Conservation (phyloP, 768 basidiomycete species). For the Leccinum barrowsii region DNA sequence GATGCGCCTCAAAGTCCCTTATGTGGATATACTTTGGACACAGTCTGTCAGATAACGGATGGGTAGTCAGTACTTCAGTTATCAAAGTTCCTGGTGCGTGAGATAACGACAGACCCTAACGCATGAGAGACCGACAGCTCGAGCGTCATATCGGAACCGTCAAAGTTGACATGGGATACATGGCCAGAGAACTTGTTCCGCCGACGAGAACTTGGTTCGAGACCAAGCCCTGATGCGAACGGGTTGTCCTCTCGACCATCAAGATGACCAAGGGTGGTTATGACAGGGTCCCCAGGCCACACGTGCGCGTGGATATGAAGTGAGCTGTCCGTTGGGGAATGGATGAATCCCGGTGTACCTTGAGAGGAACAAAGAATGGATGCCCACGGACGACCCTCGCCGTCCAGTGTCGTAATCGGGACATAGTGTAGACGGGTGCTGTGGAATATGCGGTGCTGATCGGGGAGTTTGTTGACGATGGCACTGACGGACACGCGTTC, state of each 20-base stretch:
- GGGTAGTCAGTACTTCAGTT: not conserved
- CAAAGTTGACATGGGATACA: constrained; percentile 32
- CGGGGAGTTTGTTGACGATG: constrained; percentile 25
- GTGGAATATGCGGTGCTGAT: constrained; percentile 33
- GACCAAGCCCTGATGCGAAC: constrained; percentile 55
- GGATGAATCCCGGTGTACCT: constrained; percentile 28
- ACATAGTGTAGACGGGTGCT: constrained; percentile 29
- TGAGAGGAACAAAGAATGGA: constrained; percentile 29
- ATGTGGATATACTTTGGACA: constrained; percentile 66
- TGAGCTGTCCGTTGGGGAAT: constrained; percentile 19
- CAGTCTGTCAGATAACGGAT: constrained; percentile 34
- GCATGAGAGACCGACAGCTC: constrained; percentile 51
- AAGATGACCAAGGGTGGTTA: constrained; percentile 30
- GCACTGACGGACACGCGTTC: constrained; percentile 22
- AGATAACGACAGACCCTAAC: constrained; percentile 42
- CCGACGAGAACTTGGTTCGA: constrained; percentile 53
- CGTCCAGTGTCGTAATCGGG: constrained; percentile 31
- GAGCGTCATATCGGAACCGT: constrained; percentile 32
- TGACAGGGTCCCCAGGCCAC: constrained; percentile 52
- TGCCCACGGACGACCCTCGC: constrained; percentile 31
- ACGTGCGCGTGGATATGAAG: constrained; percentile 23
- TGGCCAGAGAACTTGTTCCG: constrained; percentile 62
- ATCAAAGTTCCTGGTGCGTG: not conserved
- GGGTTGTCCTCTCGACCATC: constrained; percentile 15
- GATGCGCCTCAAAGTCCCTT: constrained; percentile 43